Evolutionary conservation across 1,284 basidiomycete genomes (phyloP), one percentile per base, ranked within the genome.

Genomic region (Cryptococcus amylolentus): DNA sequence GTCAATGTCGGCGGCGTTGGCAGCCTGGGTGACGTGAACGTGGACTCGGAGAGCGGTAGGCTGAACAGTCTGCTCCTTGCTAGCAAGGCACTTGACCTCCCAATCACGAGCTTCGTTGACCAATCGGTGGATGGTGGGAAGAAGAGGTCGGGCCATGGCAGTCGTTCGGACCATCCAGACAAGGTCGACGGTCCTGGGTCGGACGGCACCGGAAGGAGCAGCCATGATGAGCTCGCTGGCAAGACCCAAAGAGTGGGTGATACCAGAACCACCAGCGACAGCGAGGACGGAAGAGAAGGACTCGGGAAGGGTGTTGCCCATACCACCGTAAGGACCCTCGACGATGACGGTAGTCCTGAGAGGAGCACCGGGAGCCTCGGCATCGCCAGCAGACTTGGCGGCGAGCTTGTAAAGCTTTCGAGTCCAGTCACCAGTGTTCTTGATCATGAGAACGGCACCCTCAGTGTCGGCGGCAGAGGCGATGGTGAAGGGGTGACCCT

Each of bases 401-500:
- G 72, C 71, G 27, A 60, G 53, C 13, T 64, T 44, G 58, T 65
- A 71, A 13, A 77, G 61, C 12, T 56, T 38, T 7, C 57, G 52
- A 2, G 75, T 73, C 75, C 75, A 78, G 44, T 72, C 64, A 1
- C 73, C 73, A 9, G 65, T 68, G 9, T 64, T 62, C 57, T 77
- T 77, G 60, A 57, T 63, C 54, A 75, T 63, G 35, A 77, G 60
- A 13, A 69, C 58, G 41, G 72, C 52, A 5, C 72, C 73, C 16
- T 68, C 67, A 28, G 63, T 60, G 51, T 69, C 64, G n/a, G 76
- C 71, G 0, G 74, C 76, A 13, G 69, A 72, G 23, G 73, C 73
- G 53, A 79, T 78, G 23, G 76, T 76, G 62, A 79, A 78, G 2
- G 75, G 77, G 55, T 79, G 78, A 8, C 60, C 57, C 49, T 77